Conservation (phyloP, 768 basidiomycete genomes). For the Baorangia bicolor region DNA sequence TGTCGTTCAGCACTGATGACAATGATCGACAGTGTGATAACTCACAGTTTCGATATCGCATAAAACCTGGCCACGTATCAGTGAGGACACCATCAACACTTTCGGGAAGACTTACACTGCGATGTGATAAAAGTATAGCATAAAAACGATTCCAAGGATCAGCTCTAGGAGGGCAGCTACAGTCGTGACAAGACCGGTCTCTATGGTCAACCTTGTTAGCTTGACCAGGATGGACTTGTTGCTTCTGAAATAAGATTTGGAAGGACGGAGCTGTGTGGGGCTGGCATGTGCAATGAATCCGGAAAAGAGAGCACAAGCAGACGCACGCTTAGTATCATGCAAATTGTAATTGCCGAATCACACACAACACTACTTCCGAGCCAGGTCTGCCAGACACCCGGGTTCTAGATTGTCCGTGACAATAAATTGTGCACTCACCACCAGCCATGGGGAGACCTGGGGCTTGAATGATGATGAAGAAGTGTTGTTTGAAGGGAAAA, state of each 20-base stretch:
- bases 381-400: constrained; percentile 16
- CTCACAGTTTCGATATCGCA: constrained; percentile 17
- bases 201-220: constrained; percentile 23
- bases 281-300: neutral
- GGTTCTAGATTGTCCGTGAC: neutral
- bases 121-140: neutral
- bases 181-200: constrained; percentile 25
- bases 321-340: constrained; percentile 17
- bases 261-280: constrained; percentile 15
- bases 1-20: neutral
- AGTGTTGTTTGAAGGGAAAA: neutral
- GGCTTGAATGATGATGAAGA: too few relatives aligned
- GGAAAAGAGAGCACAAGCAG: neutral
- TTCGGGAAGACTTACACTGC: constrained; percentile 16
- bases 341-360: constrained; percentile 20
- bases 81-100: neutral
- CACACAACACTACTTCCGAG: constrained; percentile 20
- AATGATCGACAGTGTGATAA: neutral
- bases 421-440: constrained; percentile 1
- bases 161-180: constrained; percentile 18
- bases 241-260: constrained; percentile 1
- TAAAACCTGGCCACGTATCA: constrained; percentile 7
- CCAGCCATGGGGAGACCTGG: constrained; percentile 4
- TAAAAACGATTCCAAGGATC: constrained; percentile 7
- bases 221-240: constrained; percentile 4